Percentiles rank a stretch among this genome's conserved stretches.
Conservation (phyloP, 306 rosid genomes). For the Mimosa bimucronata region DNA sequence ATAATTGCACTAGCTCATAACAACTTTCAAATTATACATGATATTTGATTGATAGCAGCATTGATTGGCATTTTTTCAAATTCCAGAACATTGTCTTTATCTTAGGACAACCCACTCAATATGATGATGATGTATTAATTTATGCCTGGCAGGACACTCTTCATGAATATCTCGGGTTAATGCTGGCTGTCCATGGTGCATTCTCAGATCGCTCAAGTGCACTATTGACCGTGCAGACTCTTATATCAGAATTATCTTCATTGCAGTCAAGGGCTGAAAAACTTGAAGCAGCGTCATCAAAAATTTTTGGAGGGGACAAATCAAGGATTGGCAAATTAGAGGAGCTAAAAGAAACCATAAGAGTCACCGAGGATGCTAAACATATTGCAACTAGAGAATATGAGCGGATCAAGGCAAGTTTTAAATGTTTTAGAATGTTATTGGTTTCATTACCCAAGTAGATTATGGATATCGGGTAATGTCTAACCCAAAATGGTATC, state of each 20-base stretch:
- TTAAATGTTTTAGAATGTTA: neutral
- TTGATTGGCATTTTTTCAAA: slow-evolving; percentile 29
- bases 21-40: slow-evolving; percentile 12
- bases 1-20: neutral
- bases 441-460: neutral
- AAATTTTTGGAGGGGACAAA: slow-evolving; percentile 88
- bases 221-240: slow-evolving; percentile 88
- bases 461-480: neutral
- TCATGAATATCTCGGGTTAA: slow-evolving; percentile 94
- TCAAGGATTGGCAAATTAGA: slow-evolving; percentile 75
- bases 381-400: slow-evolving; percentile 81
- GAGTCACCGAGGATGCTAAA: slow-evolving; percentile 85
- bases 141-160: slow-evolving; percentile 62
- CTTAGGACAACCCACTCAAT: slow-evolving; percentile 10
- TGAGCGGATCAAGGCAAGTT: slow-evolving; percentile 81
- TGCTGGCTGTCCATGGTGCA: slow-evolving; percentile 85
- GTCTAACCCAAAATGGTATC: neutral
- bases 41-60: slow-evolving; percentile 9
- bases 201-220: slow-evolving; percentile 91
- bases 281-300: slow-evolving; percentile 88
- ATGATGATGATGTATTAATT: slow-evolving; percentile 38
- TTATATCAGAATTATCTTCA: slow-evolving; percentile 74
- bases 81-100: slow-evolving; percentile 2
- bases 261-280: slow-evolving; percentile 83
- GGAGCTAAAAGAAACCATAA: slow-evolving; percentile 83